Base-by-base conservation (phyloP, 2,329 filamentous ascomycete genomes). In the Epichloe aotearoae region DNA sequence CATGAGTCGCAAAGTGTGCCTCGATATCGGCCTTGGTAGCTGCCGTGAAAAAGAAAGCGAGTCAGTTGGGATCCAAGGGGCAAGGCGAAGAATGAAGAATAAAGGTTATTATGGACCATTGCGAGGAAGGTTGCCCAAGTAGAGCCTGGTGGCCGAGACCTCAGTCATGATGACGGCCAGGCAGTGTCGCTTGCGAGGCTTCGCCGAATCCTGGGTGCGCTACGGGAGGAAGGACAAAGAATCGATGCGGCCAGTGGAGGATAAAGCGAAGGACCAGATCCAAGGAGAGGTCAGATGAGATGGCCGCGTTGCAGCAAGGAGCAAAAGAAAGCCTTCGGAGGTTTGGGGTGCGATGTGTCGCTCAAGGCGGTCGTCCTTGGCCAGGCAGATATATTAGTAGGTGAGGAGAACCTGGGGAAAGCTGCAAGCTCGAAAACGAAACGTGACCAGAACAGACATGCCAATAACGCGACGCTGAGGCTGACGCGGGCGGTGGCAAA, bases 1-100 rank as follows among this genome's bases (percentile, higher is more conserved):
- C 93, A 82, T 96, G 89, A 64, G 83, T 88, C 68, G 84, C 84
- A 73, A 98, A 98, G 71, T 97, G 91, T 63, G 83, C 82, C 73
- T 97, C 90, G 68, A 98, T 86, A 69, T 98, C 91, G 71, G 87
- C 83, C 76, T 97, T 97, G 71, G 90, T 96, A 74, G 88, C 90
- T 94, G 73, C 67, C 67, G 64, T 66, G 62, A 66, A 66, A 64
- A 30, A 30, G 30, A 30, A 30, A 46, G 46, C 63, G 57, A 64
- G 73, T 76, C 68, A 78, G 74, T 65, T 57, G 64, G 58, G 57
- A 33, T 46, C 60, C 61, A 61, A 42, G 46, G 57, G 58, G 11
- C 7, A 38, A 37, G 60, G 56, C 46, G 42, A 36, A 56, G 51
- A 56, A 55, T 55, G 56, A 45, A 46, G 40, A 44, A 41, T 34